A percentile compares a stretch with the other conserved stretches of the same genome.
These are phyloP conservation scores for Tolypocladium inflatum DNA, from an alignment of 2,329 filamentous ascomycete genomes.

Conservation along the genomic window DNA sequence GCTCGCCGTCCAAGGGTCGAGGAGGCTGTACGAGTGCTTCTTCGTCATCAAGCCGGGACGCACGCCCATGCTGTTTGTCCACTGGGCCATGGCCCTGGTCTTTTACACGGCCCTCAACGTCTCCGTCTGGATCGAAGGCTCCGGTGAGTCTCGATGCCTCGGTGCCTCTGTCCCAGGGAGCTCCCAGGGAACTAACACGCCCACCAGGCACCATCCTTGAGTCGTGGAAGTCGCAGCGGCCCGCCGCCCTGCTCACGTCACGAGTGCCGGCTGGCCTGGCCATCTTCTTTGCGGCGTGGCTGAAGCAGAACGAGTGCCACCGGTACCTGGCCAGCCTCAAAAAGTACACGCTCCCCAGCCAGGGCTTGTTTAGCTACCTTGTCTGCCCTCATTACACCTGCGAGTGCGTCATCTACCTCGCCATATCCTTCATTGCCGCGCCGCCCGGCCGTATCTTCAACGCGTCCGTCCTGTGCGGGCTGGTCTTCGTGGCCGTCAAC, in stretches of 20 bases:
- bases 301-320: conserved; percentile 68
- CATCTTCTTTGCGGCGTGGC: conserved; percentile 60
- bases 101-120: conserved; percentile 71
- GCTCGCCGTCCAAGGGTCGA: conserved; percentile 64
- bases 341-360: conserved; percentile 74
- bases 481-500: conserved; percentile 69
- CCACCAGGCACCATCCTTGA: conserved; percentile 21
- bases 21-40: conserved; percentile 69
- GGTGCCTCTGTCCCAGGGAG: not conserved
- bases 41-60: conserved; percentile 49
- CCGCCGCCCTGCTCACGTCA: conserved; percentile 10
- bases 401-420: conserved; percentile 75
- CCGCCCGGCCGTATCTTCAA: conserved; percentile 59
- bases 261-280: conserved; percentile 37
- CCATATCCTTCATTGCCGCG: conserved; percentile 65
- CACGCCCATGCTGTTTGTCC: conserved; percentile 75
- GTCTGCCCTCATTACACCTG: conserved; percentile 88
- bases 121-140: conserved; percentile 77
- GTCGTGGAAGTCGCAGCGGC: conserved; percentile 17
- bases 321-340: conserved; percentile 57
- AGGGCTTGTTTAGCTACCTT: conserved; percentile 61
- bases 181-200: not conserved
- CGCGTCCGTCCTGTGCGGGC: conserved; percentile 58
- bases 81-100: conserved; percentile 68
- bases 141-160: conserved; percentile 39